These are phyloP conservation scores for Lepidium africanum DNA, from an alignment of 345 rosid genomes.

Conservation along the genomic window DNA sequence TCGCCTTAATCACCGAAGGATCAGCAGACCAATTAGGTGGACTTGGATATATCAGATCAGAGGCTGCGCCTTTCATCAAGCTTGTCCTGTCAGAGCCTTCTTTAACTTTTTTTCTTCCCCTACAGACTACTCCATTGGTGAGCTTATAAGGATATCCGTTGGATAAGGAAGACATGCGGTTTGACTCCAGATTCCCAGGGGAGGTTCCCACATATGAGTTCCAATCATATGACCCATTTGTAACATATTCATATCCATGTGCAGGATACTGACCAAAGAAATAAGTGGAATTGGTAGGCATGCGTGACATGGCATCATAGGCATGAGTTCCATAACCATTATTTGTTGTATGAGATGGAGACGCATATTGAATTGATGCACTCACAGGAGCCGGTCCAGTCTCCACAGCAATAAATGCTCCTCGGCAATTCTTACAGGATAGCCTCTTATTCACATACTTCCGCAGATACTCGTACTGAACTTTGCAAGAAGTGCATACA, in stretches of 20 bases:
- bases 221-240: slow-evolving; percentile 78
- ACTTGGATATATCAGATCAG: slow-evolving; percentile 23
- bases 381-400: slow-evolving; percentile 78
- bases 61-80: slow-evolving; percentile 27
- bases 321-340: slow-evolving; percentile 69
- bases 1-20: slow-evolving; percentile 33
- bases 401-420: slow-evolving; percentile 76
- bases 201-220: slow-evolving; percentile 54
- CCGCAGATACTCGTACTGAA: slow-evolving; percentile 92
- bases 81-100: slow-evolving; percentile 41
- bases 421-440: slow-evolving; percentile 98
- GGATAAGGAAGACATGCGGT: slow-evolving; percentile 38
- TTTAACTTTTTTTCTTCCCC: slow-evolving; percentile 39
- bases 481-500: slow-evolving; percentile 94
- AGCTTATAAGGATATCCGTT: slow-evolving; percentile 46
- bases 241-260: slow-evolving; percentile 69
- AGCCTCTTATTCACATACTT: slow-evolving; percentile 95
- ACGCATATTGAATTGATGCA: slow-evolving; percentile 65
- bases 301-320: slow-evolving; percentile 38
- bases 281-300: slow-evolving; percentile 38
- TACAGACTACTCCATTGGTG: slow-evolving; percentile 42
- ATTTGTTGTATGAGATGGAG: slow-evolving; percentile 41
- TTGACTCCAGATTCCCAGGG: slow-evolving; percentile 40
- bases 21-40: slow-evolving; percentile 31
- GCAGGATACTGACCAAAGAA: slow-evolving; percentile 63